A percentile compares a stretch with the other conserved stretches of the same genome.
Evolutionary conservation across 805 yeast genomes (phyloP).

Genomic region (Kuraishia piskuri): DNA sequence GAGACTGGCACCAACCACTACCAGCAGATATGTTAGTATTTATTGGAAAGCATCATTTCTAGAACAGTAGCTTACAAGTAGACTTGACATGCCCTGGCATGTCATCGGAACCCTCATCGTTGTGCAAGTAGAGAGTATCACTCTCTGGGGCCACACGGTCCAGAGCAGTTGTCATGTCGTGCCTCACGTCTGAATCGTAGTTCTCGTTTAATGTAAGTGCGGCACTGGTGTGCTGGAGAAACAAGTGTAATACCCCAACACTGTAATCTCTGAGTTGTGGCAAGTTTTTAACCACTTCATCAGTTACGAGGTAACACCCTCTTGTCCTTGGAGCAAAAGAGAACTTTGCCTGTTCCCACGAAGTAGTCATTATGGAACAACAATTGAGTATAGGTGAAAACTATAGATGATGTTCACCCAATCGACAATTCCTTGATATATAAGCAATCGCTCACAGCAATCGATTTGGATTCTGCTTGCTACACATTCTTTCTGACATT

Average conservation of each 20-base stretch:
- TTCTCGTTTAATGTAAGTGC: constrained; percentile 72
- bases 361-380: neutral
- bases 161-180: constrained; percentile 56
- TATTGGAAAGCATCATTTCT: neutral
- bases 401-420: too few relatives aligned
- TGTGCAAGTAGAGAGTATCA: constrained; percentile 41
- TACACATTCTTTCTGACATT: neutral
- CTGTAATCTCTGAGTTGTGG: constrained; percentile 54
- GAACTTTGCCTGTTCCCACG: constrained; percentile 57
- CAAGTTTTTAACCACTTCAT: constrained; percentile 45
- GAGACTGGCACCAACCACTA: constrained; percentile 52
- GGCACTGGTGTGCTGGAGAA: constrained; percentile 75
- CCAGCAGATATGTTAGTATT: neutral
- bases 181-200: constrained; percentile 71
- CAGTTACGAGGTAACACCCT: constrained; percentile 67
- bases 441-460: too few relatives aligned
- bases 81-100: constrained; percentile 79
- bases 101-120: constrained; percentile 77
- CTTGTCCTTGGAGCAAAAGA: constrained; percentile 47
- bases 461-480: neutral
- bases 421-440: too few relatives aligned
- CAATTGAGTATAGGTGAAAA: too few relatives aligned
- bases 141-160: constrained; percentile 65
- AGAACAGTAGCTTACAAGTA: constrained; percentile 18
- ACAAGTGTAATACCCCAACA: constrained; percentile 57